phyloP scores from a whole-genome alignment of 1,139 yeast species.

The Yamadazyma sp. region DNA sequence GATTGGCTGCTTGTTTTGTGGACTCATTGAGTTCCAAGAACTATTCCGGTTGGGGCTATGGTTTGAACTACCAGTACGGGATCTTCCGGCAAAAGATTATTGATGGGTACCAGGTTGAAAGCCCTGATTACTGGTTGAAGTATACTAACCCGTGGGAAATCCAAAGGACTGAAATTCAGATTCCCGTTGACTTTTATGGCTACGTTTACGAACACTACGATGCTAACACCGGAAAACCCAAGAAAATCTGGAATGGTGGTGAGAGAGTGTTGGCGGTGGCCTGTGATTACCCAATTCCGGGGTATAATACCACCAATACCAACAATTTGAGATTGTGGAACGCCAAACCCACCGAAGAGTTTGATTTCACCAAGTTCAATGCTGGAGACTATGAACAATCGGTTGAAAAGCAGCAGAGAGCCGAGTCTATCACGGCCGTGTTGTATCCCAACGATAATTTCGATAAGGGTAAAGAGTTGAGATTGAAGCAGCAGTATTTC shows the following conservation, averaged over 20 bases:
- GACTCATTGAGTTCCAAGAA: slow-evolving; percentile 86
- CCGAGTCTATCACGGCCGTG: slow-evolving; percentile 90
- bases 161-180: slow-evolving; percentile 79
- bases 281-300: slow-evolving; percentile 93
- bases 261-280: slow-evolving; percentile 89
- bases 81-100: slow-evolving; percentile 88
- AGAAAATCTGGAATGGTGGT: slow-evolving; percentile 80
- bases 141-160: slow-evolving; percentile 93
- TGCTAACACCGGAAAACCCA: slow-evolving; percentile 50
- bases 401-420: slow-evolving; percentile 79
- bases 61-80: slow-evolving; percentile 89
- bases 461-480: slow-evolving; percentile 85
- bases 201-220: slow-evolving; percentile 63
- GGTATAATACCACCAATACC: slow-evolving; percentile 79
- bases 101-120: slow-evolving; percentile 91
- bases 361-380: slow-evolving; percentile 89
- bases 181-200: slow-evolving; percentile 93
- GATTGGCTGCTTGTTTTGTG: slow-evolving; percentile 91
- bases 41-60: slow-evolving; percentile 97
- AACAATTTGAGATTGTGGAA: slow-evolving; percentile 91
- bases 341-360: slow-evolving; percentile 86
- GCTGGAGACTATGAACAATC: slow-evolving; percentile 89
- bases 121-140: slow-evolving; percentile 92
- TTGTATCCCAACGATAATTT: slow-evolving; percentile 92
- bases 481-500: slow-evolving; percentile 93